These are phyloP conservation scores for Mycena albidolilacea DNA, from an alignment of 768 basidiomycete species.

Conservation along the genomic window DNA sequence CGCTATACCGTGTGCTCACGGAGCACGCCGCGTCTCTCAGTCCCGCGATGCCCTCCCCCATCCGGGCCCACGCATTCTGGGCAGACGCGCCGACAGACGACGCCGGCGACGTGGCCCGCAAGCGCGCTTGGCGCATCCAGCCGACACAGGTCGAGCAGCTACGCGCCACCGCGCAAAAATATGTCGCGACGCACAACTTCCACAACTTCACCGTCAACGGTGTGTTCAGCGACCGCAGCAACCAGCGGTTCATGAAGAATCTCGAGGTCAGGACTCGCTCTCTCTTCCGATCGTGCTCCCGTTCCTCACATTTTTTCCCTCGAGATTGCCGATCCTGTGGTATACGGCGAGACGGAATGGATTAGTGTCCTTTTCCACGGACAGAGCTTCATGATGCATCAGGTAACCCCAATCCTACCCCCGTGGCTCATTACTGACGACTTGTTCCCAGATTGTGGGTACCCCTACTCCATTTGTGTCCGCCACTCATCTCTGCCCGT, in stretches of 20 bases:
- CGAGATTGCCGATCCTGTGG: conserved; percentile 87
- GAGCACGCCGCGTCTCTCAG: conserved; percentile 49
- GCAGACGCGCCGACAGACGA: conserved; percentile 58
- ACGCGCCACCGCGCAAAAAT: conserved; percentile 71
- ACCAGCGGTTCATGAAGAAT: conserved; percentile 89
- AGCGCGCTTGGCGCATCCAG: conserved; percentile 79
- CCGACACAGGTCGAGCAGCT: conserved; percentile 69
- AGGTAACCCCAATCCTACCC: conserved; percentile 66
- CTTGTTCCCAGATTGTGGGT: conserved; percentile 63
- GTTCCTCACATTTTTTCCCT: not conserved
- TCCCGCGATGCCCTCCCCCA: conserved; percentile 35
- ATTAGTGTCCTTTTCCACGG: conserved; percentile 94
- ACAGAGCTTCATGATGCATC: conserved; percentile 99
- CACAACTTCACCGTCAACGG: conserved; percentile 96
- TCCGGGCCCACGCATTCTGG: conserved; percentile 75
- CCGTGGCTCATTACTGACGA: conserved; percentile 5
- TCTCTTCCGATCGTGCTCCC: not conserved
- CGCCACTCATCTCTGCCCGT: conserved; percentile 37
- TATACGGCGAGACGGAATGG: conserved; percentile 95
- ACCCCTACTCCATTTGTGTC: conserved; percentile 4
- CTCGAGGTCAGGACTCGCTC: conserved; percentile 71
- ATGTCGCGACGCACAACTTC: conserved; percentile 94
- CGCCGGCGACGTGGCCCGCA: conserved; percentile 75
- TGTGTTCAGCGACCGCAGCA: conserved; percentile 86
- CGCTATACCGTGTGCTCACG: conserved; percentile 64